Evolutionary conservation across 2,329 filamentous ascomycete species (phyloP).

Genomic region (Rhinocladiella similis): DNA sequence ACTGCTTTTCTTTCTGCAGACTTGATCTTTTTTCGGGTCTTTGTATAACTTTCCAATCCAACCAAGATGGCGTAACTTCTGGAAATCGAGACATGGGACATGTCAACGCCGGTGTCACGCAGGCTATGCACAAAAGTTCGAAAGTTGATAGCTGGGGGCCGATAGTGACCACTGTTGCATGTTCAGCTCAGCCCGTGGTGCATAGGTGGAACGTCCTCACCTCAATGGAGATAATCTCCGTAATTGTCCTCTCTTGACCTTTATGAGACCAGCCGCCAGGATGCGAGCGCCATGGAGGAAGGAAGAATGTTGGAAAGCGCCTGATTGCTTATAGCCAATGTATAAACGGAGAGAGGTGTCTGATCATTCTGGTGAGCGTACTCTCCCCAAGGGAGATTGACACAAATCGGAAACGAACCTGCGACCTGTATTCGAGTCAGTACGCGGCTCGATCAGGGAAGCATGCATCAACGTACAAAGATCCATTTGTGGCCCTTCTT

Average conservation of each 20-base stretch:
- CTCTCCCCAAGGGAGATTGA: too few species aligned
- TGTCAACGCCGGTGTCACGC: slow-evolving; percentile 72
- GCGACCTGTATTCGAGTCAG: neutral
- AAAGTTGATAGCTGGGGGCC: slow-evolving; percentile 74
- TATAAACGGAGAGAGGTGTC: slow-evolving; percentile 80
- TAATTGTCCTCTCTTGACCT: slow-evolving; percentile 78
- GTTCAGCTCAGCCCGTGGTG: neutral
- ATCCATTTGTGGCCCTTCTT: slow-evolving; percentile 92
- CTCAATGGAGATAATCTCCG: slow-evolving; percentile 65
- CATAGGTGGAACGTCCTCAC: slow-evolving; percentile 20
- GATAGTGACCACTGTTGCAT: slow-evolving; percentile 27
- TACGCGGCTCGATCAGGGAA: neutral
- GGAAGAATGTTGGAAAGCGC: slow-evolving; percentile 86
- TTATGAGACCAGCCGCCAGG: slow-evolving; percentile 79
- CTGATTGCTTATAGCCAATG: slow-evolving; percentile 84
- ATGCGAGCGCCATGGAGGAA: slow-evolving; percentile 84
- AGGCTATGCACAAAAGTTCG: slow-evolving; percentile 75
- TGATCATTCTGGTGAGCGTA: slow-evolving; percentile 33
- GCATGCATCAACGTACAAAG: slow-evolving; percentile 62
- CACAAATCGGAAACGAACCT: neutral
- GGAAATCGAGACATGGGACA: slow-evolving; percentile 74
- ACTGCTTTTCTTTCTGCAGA: slow-evolving; percentile 51
- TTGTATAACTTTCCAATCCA: slow-evolving; percentile 77
- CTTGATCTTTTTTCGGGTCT: slow-evolving; percentile 67
- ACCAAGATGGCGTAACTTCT: slow-evolving; percentile 80